These are phyloP conservation scores for Colletotrichum phormii DNA, from an alignment of 2,329 filamentous ascomycete species.

Conservation along the genomic window DNA sequence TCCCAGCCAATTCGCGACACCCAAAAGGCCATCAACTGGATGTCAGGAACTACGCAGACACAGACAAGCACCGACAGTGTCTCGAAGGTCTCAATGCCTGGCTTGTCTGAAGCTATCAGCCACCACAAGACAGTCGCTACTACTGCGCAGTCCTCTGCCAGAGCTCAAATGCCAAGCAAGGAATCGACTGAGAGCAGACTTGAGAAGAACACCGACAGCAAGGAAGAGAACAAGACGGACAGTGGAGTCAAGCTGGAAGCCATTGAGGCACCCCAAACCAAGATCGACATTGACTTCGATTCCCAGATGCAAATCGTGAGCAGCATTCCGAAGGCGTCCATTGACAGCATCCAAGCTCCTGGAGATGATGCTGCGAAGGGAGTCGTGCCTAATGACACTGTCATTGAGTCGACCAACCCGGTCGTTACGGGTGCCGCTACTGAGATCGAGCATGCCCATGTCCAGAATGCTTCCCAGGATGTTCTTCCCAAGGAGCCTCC, in stretches of 20 bases:
- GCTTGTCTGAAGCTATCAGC: neutral
- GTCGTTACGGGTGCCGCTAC: neutral
- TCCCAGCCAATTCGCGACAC: neutral
- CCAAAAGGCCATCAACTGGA: neutral
- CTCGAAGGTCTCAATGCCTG: conserved; percentile 4
- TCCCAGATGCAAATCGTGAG: neutral
- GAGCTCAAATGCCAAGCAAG: neutral
- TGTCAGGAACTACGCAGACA: neutral
- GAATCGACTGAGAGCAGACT: neutral
- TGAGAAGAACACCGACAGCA: neutral
- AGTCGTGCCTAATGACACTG: too few relatives aligned
- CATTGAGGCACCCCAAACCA: too few relatives aligned
- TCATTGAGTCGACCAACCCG: neutral
- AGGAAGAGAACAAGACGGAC: neutral
- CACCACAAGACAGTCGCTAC: neutral
- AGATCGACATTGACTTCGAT: neutral
- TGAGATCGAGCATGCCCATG: neutral
- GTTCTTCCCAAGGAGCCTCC: neutral
- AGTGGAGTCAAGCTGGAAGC: neutral
- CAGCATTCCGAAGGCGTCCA: neutral
- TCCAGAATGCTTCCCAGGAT: neutral
- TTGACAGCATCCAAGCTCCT: neutral
- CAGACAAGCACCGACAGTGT: neutral
- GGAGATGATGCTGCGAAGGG: neutral
- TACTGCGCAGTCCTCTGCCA: neutral